Conservation (phyloP, 2,329 filamentous ascomycete species). For the Coniella lustricola region DNA sequence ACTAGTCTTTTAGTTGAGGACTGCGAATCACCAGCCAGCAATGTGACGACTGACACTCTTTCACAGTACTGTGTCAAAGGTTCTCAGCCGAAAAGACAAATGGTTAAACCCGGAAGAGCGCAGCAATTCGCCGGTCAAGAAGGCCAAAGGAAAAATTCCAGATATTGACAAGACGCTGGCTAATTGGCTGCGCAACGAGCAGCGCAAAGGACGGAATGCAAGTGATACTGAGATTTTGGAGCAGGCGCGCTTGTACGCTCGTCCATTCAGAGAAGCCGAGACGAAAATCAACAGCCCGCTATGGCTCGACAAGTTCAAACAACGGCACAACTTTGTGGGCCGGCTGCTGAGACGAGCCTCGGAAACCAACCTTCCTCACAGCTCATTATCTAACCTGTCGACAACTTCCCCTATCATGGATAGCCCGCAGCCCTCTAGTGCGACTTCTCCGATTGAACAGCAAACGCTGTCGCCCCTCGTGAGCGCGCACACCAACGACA, state of each 20-base stretch:
- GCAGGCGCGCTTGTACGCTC: constrained; percentile 75
- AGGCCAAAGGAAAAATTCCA: constrained; percentile 73
- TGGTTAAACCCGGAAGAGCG: constrained; percentile 79
- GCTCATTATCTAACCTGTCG: constrained; percentile 42
- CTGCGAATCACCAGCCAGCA: neutral
- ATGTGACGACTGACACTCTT: constrained; percentile 23
- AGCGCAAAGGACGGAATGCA: constrained; percentile 66
- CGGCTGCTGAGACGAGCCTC: constrained; percentile 51
- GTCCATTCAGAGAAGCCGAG: constrained; percentile 61
- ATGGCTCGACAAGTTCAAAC: constrained; percentile 95
- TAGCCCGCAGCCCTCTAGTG: constrained; percentile 54
- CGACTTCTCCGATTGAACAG: constrained; percentile 60
- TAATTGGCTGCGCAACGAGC: constrained; percentile 79
- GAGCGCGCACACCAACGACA: constrained; percentile 30
- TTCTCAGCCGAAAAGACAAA: constrained; percentile 88
- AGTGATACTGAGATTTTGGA: constrained; percentile 78
- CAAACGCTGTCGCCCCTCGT: constrained; percentile 64
- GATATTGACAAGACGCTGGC: constrained; percentile 88
- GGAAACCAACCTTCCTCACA: constrained; percentile 66
- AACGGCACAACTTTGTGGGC: constrained; percentile 61
- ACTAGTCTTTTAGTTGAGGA: neutral
- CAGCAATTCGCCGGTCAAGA: constrained; percentile 72
- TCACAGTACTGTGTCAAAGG: constrained; percentile 93
- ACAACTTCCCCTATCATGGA: constrained; percentile 47
- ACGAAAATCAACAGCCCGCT: constrained; percentile 63